Conservation (phyloP, 768 basidiomycete species). For the Ramaria sp. region DNA sequence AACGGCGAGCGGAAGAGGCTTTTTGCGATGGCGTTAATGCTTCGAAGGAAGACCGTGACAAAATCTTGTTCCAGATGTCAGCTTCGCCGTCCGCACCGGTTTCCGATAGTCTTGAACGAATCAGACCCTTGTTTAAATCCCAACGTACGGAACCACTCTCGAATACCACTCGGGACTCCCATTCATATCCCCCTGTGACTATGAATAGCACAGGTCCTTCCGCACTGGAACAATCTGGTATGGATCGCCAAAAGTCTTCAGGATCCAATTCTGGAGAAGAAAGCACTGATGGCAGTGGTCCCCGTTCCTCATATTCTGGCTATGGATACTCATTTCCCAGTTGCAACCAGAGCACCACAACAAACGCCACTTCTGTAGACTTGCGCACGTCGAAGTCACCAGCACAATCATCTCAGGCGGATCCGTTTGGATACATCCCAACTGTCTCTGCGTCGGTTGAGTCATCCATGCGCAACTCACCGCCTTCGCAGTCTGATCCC, state of each 20-base stretch:
- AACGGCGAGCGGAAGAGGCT: constrained; percentile 49
- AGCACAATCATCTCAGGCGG: neutral
- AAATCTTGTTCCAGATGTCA: too few relatives aligned
- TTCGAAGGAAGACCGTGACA: too few relatives aligned
- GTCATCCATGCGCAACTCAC: neutral
- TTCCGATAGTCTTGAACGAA: neutral
- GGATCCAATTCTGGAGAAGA: neutral
- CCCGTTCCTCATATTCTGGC: neutral
- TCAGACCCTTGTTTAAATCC: neutral
- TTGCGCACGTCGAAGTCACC: constrained; percentile 3
- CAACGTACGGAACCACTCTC: neutral
- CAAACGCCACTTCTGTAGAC: neutral
- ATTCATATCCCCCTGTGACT: neutral
- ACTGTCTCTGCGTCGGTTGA: neutral
- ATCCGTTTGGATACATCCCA: neutral
- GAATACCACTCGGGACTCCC: neutral
- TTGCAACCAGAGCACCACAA: neutral
- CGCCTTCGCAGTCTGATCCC: neutral
- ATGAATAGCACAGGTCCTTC: neutral
- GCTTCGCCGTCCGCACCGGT: neutral
- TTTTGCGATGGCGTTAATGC: neutral
- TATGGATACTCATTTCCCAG: neutral
- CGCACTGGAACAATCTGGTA: neutral
- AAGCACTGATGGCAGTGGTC: neutral
- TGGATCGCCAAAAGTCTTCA: neutral